phyloP scores from a whole-genome alignment of 768 basidiomycete genomes.

The Lactarius tabidus region DNA sequence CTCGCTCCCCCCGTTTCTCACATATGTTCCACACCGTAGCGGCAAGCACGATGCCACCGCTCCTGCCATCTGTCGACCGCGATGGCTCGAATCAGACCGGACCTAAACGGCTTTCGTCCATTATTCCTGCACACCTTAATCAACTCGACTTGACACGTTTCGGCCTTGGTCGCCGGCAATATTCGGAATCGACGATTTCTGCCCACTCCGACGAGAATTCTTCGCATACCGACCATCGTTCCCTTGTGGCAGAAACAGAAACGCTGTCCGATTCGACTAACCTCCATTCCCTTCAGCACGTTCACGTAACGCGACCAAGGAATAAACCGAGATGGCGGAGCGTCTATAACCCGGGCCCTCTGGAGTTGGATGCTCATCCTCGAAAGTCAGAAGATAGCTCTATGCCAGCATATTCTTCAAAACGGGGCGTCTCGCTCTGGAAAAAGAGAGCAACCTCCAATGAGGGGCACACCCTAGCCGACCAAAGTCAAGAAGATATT shows the following conservation, averaged over 20 bases:
- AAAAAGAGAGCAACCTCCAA: slow-evolving; percentile 17
- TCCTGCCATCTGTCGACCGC: background rate
- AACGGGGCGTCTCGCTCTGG: slow-evolving; percentile 35
- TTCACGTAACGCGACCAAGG: slow-evolving; percentile 3
- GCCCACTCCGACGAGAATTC: background rate
- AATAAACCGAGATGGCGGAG: slow-evolving; percentile 12
- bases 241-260: slow-evolving; percentile 8
- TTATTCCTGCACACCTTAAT: background rate
- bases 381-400: background rate
- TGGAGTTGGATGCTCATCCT: background rate
- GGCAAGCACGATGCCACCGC: background rate
- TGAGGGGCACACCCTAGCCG: background rate
- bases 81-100: background rate
- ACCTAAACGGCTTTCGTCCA: background rate
- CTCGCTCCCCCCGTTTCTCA: slow-evolving; percentile 7
- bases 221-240: background rate
- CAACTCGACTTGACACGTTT: slow-evolving; percentile 4
- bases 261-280: slow-evolving; percentile 16
- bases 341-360: background rate
- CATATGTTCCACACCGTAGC: background rate
- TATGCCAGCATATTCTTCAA: slow-evolving; percentile 18
- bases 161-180: slow-evolving; percentile 1
- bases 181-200: background rate
- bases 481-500: slow-evolving; percentile 11
- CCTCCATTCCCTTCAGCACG: slow-evolving; percentile 1